Percentiles rank a stretch among this genome's conserved stretches.
phyloP scores from a whole-genome alignment of 306 rosid genomes.

The Lathyrus tuberosus region DNA sequence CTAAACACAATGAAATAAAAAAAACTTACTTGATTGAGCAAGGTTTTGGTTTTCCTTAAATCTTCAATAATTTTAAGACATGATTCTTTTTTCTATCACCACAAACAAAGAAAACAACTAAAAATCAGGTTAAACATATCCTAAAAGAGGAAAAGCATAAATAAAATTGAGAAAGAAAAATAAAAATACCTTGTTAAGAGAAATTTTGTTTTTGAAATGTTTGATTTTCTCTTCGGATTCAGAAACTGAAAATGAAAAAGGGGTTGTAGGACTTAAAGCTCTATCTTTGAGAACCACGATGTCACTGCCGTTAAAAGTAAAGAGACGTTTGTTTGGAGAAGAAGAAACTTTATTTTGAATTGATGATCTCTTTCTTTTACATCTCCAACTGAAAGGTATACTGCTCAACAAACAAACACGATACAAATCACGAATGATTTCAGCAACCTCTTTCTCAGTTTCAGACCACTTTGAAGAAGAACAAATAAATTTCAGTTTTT shows the following conservation, averaged over 20 bases:
- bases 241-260: conserved; percentile 48
- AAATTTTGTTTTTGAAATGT: not conserved
- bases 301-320: not conserved
- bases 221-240: conserved; percentile 57
- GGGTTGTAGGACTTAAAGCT: conserved; percentile 50
- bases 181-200: conserved; percentile 27
- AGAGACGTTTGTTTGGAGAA: not conserved
- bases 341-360: not conserved
- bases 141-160: too few relatives aligned
- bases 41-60: too few relatives aligned
- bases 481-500: not conserved
- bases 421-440: not conserved
- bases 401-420: not conserved
- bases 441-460: not conserved
- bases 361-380: conserved; percentile 58
- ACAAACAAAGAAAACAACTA: too few relatives aligned
- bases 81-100: too few relatives aligned
- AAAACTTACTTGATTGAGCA: too few relatives aligned
- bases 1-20: too few relatives aligned
- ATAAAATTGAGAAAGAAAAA: too few relatives aligned
- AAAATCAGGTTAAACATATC: too few relatives aligned
- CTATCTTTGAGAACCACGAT: conserved; percentile 15
- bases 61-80: too few relatives aligned
- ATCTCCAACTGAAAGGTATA: conserved; percentile 38
- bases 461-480: not conserved